phyloP scores from a whole-genome alignment of 2,329 filamentous ascomycete genomes.

The Periconia sp. region DNA sequence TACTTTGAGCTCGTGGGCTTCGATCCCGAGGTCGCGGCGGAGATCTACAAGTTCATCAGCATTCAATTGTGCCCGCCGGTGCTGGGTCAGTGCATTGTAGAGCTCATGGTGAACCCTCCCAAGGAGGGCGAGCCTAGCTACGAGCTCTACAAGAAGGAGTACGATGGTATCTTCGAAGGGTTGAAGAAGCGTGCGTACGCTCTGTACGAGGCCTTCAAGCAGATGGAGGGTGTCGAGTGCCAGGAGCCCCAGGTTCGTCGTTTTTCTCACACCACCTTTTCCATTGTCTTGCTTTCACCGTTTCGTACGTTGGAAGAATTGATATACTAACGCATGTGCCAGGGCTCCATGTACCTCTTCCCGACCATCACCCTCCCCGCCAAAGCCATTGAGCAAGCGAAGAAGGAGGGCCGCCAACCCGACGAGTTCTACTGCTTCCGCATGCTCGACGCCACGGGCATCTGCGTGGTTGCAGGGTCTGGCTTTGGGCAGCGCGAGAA shows the following conservation, averaged over 20 bases:
- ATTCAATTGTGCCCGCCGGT: constrained; percentile 97
- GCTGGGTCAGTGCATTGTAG: constrained; percentile 92
- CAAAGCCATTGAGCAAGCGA: constrained; percentile 76
- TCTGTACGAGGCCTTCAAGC: constrained; percentile 83
- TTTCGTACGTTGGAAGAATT: too few species aligned
- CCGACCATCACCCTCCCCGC: constrained; percentile 81
- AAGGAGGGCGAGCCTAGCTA: constrained; percentile 79
- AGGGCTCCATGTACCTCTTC: constrained; percentile 99
- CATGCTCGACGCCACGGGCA: constrained; percentile 88
- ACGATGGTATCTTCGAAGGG: constrained; percentile 76
- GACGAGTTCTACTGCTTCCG: constrained; percentile 95
- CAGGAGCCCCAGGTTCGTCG: constrained; percentile 67
- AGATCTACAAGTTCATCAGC: constrained; percentile 98
- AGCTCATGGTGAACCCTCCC: constrained; percentile 97
- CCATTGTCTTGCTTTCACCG: not conserved
- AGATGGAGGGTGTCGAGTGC: constrained; percentile 96
- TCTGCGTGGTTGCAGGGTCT: constrained; percentile 89
- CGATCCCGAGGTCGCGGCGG: constrained; percentile 77
- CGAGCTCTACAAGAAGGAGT: constrained; percentile 82
- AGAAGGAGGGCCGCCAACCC: constrained; percentile 69
- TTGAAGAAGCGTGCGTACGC: constrained; percentile 79
- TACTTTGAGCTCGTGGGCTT: constrained; percentile 97
- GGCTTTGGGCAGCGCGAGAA: constrained; percentile 94
- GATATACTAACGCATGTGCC: constrained; percentile 3
- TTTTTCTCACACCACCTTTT: not conserved